A percentile compares a stretch with the other conserved stretches of the same genome.
phyloP scores from a whole-genome alignment of 306 rosid species.

The Rosa multiflora region DNA sequence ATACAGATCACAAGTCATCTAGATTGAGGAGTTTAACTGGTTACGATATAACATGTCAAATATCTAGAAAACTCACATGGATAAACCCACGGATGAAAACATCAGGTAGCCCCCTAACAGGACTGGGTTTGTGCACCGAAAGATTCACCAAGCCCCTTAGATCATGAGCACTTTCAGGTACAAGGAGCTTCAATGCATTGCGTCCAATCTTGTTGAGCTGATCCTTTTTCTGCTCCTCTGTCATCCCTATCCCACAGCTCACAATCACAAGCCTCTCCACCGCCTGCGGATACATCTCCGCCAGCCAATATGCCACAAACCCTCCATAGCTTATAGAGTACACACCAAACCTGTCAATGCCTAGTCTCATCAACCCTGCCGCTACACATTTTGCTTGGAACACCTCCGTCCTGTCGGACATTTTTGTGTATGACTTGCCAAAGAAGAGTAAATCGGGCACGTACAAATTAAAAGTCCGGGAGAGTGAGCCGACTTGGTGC shows the following conservation, averaged over 20 bases:
- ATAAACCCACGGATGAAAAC: conserved; percentile 20
- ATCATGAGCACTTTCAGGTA: conserved; percentile 35
- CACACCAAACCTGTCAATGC: conserved; percentile 23
- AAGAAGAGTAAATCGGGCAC: conserved; percentile 4
- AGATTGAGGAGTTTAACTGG: too few relatives aligned
- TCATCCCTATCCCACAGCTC: conserved; percentile 41
- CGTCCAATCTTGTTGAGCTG: conserved; percentile 31
- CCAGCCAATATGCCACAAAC: conserved; percentile 42
- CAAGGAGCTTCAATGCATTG: conserved; percentile 33
- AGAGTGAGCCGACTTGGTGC: conserved; percentile 34
- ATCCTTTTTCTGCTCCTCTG: conserved; percentile 33
- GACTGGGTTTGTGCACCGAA: conserved; percentile 22
- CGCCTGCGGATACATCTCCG: conserved; percentile 29
- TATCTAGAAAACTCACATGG: conserved; percentile 6
- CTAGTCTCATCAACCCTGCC: conserved; percentile 34
- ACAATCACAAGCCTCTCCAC: conserved; percentile 46
- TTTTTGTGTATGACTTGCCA: conserved; percentile 36
- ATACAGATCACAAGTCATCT: background rate
- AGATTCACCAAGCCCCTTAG: conserved; percentile 25
- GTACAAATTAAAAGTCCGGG: conserved; percentile 26
- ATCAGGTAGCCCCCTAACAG: conserved; percentile 31
- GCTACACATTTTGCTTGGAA: conserved; percentile 39
- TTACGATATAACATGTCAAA: background rate
- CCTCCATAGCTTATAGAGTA: conserved; percentile 48
- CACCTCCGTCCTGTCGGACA: conserved; percentile 26